These are phyloP conservation scores for Eucalyptus tenuipes DNA, from an alignment of 345 rosid genomes.

Conservation along the genomic window DNA sequence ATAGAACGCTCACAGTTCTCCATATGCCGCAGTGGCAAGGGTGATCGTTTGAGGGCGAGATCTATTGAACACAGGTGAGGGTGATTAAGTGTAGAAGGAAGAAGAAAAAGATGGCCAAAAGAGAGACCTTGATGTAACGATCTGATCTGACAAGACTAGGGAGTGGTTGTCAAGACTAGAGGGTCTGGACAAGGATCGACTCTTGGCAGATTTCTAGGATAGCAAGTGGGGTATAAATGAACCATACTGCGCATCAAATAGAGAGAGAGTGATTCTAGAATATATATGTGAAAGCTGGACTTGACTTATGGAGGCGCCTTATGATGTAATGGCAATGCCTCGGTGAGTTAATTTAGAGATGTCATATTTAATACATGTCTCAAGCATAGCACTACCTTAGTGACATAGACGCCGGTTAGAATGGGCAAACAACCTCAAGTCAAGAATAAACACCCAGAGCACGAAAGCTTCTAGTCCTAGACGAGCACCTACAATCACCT, in stretches of 20 bases:
- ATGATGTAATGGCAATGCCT: no score
- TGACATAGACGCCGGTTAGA: accelerated
- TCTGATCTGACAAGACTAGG: no score
- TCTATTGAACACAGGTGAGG: not conserved
- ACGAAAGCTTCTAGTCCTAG: not conserved
- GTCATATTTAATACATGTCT: not conserved
- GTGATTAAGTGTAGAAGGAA: not conserved
- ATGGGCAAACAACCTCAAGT: not conserved
- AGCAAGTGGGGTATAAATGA: no score
- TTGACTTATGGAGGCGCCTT: no score
- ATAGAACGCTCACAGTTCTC: not conserved
- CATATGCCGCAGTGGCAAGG: not conserved
- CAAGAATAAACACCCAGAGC: not conserved
- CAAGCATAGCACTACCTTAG: not conserved
- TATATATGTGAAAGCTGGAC: no score
- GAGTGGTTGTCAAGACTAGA: no score
- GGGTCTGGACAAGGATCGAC: no score
- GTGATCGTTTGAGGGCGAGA: not conserved
- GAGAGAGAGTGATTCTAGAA: no score
- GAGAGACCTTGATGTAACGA: not conserved
- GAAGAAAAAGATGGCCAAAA: not conserved
- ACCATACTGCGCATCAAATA: accelerated
- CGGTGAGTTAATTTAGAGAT: no score
- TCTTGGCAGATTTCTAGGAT: no score
- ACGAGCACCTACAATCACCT: not conserved